phyloP scores from a whole-genome alignment of 345 rosid genomes.

The Hevea brasiliensis region DNA sequence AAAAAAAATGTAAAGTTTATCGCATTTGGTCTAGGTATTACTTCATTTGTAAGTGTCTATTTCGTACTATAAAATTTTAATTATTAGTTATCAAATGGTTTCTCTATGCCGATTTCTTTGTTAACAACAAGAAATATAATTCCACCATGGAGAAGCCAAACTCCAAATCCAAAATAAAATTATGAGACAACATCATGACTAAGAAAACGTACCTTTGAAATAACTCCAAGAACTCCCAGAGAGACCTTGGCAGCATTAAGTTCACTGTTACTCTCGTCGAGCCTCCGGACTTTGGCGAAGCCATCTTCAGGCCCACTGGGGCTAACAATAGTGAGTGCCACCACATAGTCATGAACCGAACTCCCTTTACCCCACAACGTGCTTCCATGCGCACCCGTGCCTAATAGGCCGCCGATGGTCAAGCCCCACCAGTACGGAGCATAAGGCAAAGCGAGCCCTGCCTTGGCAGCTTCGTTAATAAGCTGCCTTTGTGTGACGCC shows the following conservation, averaged over 20 bases:
- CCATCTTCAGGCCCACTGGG: conserved; percentile 53
- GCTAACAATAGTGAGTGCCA: conserved; percentile 52
- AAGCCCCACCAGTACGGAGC: conserved; percentile 92
- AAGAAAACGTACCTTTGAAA: conserved; percentile 56
- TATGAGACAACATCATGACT: not conserved
- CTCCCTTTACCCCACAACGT: conserved; percentile 78
- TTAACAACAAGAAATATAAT: not conserved
- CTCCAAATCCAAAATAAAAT: not conserved
- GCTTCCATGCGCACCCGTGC: conserved; percentile 91
- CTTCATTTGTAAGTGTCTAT: too few species aligned
- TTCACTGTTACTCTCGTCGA: conserved; percentile 32
- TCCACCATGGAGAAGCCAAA: not conserved
- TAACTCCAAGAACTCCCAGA: conserved; percentile 83
- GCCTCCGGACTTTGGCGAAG: conserved; percentile 44
- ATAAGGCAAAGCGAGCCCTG: conserved; percentile 68
- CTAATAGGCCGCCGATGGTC: conserved; percentile 71
- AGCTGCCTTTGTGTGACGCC: conserved; percentile 63
- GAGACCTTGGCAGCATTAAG: conserved; percentile 72
- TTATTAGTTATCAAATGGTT: too few species aligned
- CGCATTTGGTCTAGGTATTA: too few species aligned
- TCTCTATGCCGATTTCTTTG: not conserved
- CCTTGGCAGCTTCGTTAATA: conserved; percentile 56
- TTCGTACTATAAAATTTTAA: too few species aligned
- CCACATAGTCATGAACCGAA: conserved; percentile 68
- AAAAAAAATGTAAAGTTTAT: too few species aligned